Evolutionary conservation across 345 rosid species (phyloP).

Genomic region (Citrus glauca): DNA sequence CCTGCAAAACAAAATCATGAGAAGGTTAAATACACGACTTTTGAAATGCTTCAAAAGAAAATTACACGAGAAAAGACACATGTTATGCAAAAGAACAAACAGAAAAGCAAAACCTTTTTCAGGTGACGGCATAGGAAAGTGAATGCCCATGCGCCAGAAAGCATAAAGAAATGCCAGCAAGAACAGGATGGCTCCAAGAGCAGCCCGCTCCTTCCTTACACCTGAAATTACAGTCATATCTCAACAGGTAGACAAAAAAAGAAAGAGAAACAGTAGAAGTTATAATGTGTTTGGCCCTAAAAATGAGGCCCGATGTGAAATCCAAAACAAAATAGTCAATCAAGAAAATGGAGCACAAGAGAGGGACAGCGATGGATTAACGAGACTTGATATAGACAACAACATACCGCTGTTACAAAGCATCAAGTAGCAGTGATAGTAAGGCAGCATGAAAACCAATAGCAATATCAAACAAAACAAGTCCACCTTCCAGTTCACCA

Average conservation of each 20-base stretch:
- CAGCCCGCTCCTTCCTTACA: slow-evolving; percentile 89
- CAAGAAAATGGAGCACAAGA: background rate
- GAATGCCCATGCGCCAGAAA: slow-evolving; percentile 99
- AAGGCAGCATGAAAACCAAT: slow-evolving; percentile 90
- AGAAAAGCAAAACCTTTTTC: slow-evolving; percentile 59
- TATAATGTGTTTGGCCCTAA: background rate
- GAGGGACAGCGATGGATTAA: background rate
- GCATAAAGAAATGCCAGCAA: slow-evolving; percentile 85
- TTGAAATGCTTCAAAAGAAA: background rate
- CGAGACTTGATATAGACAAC: slow-evolving; percentile 4
- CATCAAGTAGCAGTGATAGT: slow-evolving; percentile 97
- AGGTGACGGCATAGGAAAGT: slow-evolving; percentile 95
- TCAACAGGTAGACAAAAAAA: background rate
- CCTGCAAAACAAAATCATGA: slow-evolving; percentile 45
- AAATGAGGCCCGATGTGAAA: background rate
- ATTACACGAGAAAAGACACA: background rate
- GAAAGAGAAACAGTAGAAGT: background rate
- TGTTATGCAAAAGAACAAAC: background rate
- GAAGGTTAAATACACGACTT: background rate
- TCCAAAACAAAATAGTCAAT: background rate
- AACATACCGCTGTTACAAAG: slow-evolving; percentile 79
- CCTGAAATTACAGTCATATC: slow-evolving; percentile 39
- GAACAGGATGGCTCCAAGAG: slow-evolving; percentile 82
- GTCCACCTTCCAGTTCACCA: slow-evolving; percentile 97
- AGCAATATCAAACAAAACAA: slow-evolving; percentile 85